These are phyloP conservation scores for Umbilicus rupestris DNA, from an alignment of 164 flowering plant genomes.

Conservation along the genomic window DNA sequence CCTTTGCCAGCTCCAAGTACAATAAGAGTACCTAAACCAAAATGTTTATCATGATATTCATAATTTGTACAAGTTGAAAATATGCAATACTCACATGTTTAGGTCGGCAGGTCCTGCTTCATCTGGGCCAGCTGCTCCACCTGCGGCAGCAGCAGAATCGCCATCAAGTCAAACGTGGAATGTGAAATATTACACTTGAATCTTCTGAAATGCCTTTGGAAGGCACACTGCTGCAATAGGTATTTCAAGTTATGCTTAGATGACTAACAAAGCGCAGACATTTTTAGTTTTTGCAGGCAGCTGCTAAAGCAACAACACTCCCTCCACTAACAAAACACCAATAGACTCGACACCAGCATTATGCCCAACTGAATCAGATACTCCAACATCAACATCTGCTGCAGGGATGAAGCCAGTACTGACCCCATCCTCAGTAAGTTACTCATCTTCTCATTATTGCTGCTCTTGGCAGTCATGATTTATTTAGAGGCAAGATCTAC, in stretches of 20 bases:
- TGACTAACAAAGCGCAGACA: too few relatives aligned
- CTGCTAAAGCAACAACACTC: conserved; percentile 3
- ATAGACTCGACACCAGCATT: conserved; percentile 1
- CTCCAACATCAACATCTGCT: neutral
- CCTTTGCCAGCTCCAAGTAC: conserved; percentile 10
- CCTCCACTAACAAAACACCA: conserved; percentile 5
- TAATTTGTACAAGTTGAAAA: neutral
- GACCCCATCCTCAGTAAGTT: neutral
- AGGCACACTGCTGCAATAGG: too few relatives aligned
- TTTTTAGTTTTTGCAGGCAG: neutral
- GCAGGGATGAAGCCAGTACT: conserved; percentile 6
- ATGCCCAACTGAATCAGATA: neutral
- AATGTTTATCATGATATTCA: neutral
- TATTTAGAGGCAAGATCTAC: neutral
- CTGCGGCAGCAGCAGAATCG: conserved; percentile 3
- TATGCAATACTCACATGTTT: neutral
- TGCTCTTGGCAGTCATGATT: neutral
- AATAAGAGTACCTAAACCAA: too few relatives aligned
- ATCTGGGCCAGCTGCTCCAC: conserved; percentile 7
- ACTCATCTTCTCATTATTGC: neutral
- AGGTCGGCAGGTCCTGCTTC: conserved; percentile 3
- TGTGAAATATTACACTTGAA: too few relatives aligned
- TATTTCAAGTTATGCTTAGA: too few relatives aligned
- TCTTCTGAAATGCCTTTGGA: too few relatives aligned
- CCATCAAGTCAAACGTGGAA: conserved; percentile 5